Evolutionary conservation across 2,329 filamentous ascomycete species (phyloP), one percentile per base, ranked within the genome.

Genomic region (Zelopaecilomyces penicillatus): DNA sequence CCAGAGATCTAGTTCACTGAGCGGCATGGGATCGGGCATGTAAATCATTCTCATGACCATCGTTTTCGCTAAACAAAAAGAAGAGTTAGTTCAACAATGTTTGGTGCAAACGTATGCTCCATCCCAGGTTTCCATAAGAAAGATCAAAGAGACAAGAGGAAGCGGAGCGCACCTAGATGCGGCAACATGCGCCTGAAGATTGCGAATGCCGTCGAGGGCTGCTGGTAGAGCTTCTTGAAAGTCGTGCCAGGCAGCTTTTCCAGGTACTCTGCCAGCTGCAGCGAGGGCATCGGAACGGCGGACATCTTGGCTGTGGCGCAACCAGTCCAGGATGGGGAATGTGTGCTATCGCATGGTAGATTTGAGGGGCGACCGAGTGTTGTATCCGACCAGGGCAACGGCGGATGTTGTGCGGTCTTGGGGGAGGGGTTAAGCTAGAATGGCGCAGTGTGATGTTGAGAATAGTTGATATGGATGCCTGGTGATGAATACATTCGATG

Each of bases 161-260:
- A 6, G 30, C 5, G 11, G n/a, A 26, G 56, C 70, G 58, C 73
- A 90, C 86, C 88, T 50, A 97, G 70, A 60, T 94, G 86, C 46
- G 93, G 88, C 47, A 98, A 78, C 89, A 98, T 96, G 69, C 93
- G 90, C 54, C 93, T 82, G 65, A 97, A 97, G 58, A 98, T 90
- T 54, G 93, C 93, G 53, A 98, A 81, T 33, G 90, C 86, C 2
- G 93, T 95, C 36, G 91, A 95, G 30, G 93, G 93, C 72, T 96
- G 90, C 69, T 90, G 85, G 74, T 98, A 98, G 38, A 98, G 77
- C 65, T 87, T 85, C 62, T 82, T 80, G 65, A 97, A 95, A 32
- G 88, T 94, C 36, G 86, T 88, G 52, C 90, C 88, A 41, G 87
- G 87, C 58, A 95, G 83, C 63, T 83, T 82, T 75, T 97, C 90